phyloP scores from a whole-genome alignment of 495 filamentous ascomycete species.

The Aspergillus heteromorphus region DNA sequence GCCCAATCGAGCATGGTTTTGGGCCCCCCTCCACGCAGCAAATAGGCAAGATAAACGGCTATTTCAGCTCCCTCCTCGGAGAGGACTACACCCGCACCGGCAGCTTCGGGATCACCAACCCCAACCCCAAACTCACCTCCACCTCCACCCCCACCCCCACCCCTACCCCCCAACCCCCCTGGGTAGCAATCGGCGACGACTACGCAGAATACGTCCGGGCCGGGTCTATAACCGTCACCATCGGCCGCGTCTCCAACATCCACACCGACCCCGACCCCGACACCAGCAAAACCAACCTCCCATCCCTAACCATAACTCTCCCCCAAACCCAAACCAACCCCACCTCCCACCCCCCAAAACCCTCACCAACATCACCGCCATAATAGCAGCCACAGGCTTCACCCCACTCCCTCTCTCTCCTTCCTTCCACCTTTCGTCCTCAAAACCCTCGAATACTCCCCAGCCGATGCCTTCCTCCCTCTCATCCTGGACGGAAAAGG shows the following conservation, averaged over 20 bases:
- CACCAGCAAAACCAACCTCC: too few relatives aligned
- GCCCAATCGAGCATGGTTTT: conserved; percentile 50
- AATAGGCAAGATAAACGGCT: conserved; percentile 45
- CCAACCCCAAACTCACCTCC: conserved; percentile 43
- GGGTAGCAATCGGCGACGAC: conserved; percentile 61
- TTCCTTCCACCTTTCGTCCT: conserved; percentile 56
- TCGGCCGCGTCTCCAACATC: conserved; percentile 26
- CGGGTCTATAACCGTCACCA: conserved; percentile 46
- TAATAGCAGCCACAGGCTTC: conserved; percentile 77
- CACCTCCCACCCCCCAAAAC: conserved; percentile 20
- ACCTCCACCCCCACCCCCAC: conserved; percentile 30
- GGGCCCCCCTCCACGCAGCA: conserved; percentile 54
- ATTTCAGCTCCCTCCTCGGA: conserved; percentile 53
- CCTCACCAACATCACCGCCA: conserved; percentile 54
- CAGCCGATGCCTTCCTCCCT: conserved; percentile 54
- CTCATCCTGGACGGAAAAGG: conserved; percentile 63
- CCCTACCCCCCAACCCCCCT: conserved; percentile 41
- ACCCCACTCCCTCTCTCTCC: conserved; percentile 52
- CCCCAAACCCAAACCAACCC: conserved; percentile 23
- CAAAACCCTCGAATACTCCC: conserved; percentile 49
- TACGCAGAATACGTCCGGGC: conserved; percentile 69
- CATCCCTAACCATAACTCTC: conserved; percentile 26
- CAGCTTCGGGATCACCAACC: conserved; percentile 6
- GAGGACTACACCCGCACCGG: conserved; percentile 49
- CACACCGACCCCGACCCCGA: conserved; percentile 21